Conservation (phyloP, 2,329 filamentous ascomycete species). For the Mycosphaerella arachidis region DNA sequence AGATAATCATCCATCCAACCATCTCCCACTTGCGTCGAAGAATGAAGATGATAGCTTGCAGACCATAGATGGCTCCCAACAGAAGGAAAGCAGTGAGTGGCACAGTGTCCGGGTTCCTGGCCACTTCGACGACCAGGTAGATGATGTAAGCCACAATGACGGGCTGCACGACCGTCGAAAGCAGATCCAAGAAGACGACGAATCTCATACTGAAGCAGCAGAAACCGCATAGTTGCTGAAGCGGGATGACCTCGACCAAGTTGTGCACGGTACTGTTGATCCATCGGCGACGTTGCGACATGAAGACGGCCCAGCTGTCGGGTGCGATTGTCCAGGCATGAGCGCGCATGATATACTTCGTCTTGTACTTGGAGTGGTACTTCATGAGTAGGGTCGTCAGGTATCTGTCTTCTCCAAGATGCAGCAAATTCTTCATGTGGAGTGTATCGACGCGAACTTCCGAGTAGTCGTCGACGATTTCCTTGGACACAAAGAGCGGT, state of each 20-base stretch:
- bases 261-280: slow-evolving; percentile 99
- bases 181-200: slow-evolving; percentile 86
- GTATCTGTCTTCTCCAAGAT: slow-evolving; percentile 96
- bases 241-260: slow-evolving; percentile 86
- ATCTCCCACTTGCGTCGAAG: slow-evolving; percentile 97
- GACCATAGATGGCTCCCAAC: slow-evolving; percentile 90
- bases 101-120: slow-evolving; percentile 58
- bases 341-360: slow-evolving; percentile 88
- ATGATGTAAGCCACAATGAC: slow-evolving; percentile 84
- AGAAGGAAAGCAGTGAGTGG: slow-evolving; percentile 86
- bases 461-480: slow-evolving; percentile 81
- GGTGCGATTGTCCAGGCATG: slow-evolving; percentile 97
- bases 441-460: slow-evolving; percentile 95
- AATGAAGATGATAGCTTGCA: slow-evolving; percentile 96
- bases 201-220: slow-evolving; percentile 99
- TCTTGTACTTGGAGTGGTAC: slow-evolving; percentile 91
- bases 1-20: slow-evolving; percentile 99
- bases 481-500: slow-evolving; percentile 90
- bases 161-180: slow-evolving; percentile 88
- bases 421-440: slow-evolving; percentile 97
- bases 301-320: slow-evolving; percentile 88
- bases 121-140: slow-evolving; percentile 77
- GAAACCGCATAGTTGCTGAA: slow-evolving; percentile 95
- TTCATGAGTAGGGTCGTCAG: slow-evolving; percentile 92
- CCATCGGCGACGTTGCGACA: slow-evolving; percentile 98